Conservation (phyloP, 139 green algal species). For the Chlorella sp. region DNA sequence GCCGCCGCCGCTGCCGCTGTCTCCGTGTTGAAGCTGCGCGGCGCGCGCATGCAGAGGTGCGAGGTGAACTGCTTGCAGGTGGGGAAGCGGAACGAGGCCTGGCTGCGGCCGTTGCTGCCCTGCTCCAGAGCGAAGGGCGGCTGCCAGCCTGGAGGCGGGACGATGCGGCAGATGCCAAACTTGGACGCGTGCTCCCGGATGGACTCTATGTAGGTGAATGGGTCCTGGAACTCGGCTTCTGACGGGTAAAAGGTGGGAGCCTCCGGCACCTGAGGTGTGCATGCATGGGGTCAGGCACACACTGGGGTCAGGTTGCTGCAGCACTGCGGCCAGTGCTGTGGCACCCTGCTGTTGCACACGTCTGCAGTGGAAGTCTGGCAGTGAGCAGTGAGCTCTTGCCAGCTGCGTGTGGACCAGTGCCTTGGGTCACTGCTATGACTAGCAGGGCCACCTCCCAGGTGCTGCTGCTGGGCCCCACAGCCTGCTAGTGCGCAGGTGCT, state of each 20-base stretch:
- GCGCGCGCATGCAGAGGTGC: constrained; percentile 35
- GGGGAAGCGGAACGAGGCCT: constrained; percentile 3
- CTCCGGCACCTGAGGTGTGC: constrained; percentile 26
- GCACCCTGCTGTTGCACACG: no score
- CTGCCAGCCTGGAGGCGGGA: constrained; percentile 70
- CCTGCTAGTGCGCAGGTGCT: no score
- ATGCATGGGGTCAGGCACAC: no score
- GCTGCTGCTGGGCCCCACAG: not conserved
- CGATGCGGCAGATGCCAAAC: constrained; percentile 81
- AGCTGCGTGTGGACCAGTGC: no score
- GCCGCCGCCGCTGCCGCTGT: not conserved
- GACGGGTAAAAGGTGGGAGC: constrained; percentile 72
- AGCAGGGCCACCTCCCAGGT: not conserved
- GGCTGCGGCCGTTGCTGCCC: not conserved
- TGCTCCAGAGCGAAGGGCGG: constrained; percentile 33
- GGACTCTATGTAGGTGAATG: constrained; percentile 69
- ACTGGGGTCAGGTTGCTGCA: no score
- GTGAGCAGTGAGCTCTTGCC: no score
- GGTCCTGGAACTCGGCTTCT: constrained; percentile 72
- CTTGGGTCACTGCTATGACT: no score
- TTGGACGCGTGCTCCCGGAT: constrained; percentile 53
- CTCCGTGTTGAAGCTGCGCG: constrained; percentile 3
- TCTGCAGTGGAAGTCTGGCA: no score
- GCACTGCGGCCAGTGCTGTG: no score
- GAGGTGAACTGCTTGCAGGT: constrained; percentile 37